Percentiles rank a stretch among this genome's conserved stretches.
Conservation (phyloP, 1,284 basidiomycete genomes). For the Ceratobasidium papillatum region DNA sequence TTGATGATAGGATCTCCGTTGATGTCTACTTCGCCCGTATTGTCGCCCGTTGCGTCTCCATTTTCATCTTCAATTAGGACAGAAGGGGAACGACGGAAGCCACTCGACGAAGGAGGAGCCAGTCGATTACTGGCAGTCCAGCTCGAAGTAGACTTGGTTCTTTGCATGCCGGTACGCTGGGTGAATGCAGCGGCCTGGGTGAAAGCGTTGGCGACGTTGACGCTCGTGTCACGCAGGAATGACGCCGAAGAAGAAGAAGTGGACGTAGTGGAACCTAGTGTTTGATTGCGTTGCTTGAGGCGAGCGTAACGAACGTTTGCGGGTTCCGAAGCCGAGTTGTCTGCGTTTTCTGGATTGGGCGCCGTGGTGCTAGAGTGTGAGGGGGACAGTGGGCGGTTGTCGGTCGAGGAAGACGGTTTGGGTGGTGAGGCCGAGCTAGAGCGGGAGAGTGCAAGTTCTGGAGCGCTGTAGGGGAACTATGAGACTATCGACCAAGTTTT, state of each 20-base stretch:
- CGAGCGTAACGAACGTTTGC: constrained; percentile 62
- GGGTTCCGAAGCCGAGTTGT: constrained; percentile 50
- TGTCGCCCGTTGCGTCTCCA: constrained; percentile 3
- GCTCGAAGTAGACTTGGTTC: constrained; percentile 18
- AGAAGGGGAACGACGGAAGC: neutral
- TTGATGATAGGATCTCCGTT: constrained; percentile 34
- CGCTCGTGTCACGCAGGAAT: constrained; percentile 67
- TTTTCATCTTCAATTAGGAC: constrained; percentile 17
- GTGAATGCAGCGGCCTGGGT: constrained; percentile 68
- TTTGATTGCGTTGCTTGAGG: constrained; percentile 62
- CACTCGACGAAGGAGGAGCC: constrained; percentile 42
- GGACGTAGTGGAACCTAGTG: constrained; percentile 52
- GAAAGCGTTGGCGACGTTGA: constrained; percentile 84
- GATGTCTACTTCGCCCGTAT: constrained; percentile 39
- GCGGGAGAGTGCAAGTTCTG: constrained; percentile 54
- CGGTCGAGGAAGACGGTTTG: constrained; percentile 55
- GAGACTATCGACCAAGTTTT: neutral
- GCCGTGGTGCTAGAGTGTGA: constrained; percentile 43
- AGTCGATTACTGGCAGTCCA: constrained; percentile 40
- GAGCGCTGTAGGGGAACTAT: constrained; percentile 58
- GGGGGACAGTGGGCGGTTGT: constrained; percentile 42
- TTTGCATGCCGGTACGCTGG: constrained; percentile 42
- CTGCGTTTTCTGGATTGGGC: constrained; percentile 41
- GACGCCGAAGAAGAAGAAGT: constrained; percentile 18
- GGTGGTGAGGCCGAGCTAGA: constrained; percentile 64